Base-by-base conservation (phyloP, 2,329 filamentous ascomycete genomes). In the Cladosporium phlei region DNA sequence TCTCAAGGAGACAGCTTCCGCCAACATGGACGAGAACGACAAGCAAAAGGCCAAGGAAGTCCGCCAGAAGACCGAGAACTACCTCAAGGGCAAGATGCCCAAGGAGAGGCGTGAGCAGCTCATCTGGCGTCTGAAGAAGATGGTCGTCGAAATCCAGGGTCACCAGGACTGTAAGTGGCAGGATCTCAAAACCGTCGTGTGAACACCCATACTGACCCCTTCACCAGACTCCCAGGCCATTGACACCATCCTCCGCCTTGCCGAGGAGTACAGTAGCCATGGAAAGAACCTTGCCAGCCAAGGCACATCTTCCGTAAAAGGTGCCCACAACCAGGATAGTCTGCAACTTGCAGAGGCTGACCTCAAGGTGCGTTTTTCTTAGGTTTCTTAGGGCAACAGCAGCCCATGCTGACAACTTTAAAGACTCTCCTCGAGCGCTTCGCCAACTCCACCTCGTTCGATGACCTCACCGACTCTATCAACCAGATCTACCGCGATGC, bases 61-160 rank as follows among this genome's bases (percentile, higher is more conserved):
- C 50, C 67, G 69, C 12, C 69, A 72, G 49, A 66, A 75, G 48
- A 75, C 84, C 20, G 82, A 77, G 62, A 80, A 86, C 56, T 97
- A 97, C 65, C 72, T 96, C 46, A 77, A 80, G 57, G 79, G 83
- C 60, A 98, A 97, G 76, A 78, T 98, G 69, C 90, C 93, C 1
- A 73, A 91, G 68, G 90, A 97, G 67, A 88, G 93, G 50, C 88
- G 90, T 51, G 89, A 97, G 6, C 89, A 95, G 74, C 84, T 83
- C 47, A 83, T 96, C 59, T 95, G 83, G 79, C 86, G 93, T 28
- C 71, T 98, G 56, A 98, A 91, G 82, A 97, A 97, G 80, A 95
- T 97, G 86, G 73, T 98, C 29, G 82, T 96, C 35, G 93, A 98
- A 69, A 89, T 95, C 59, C 93, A 98, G 71, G 87, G 91, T 47